Conservation (phyloP, 257 asterid genomes). For the Anisodus acutangulus region DNA sequence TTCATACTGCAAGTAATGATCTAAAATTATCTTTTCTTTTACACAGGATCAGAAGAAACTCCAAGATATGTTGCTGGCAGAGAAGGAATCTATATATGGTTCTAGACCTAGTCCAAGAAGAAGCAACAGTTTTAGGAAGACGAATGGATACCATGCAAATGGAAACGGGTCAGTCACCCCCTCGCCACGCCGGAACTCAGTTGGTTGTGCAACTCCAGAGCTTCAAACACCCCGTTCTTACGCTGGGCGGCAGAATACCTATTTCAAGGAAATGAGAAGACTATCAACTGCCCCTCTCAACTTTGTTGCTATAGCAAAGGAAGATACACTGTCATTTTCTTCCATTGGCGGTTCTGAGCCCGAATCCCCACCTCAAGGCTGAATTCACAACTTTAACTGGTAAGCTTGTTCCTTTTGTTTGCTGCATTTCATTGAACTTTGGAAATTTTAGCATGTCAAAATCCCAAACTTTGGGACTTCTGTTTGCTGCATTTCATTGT, state of each 20-base stretch:
- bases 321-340: constrained; percentile 90
- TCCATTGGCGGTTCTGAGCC: constrained; percentile 91
- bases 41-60: constrained; percentile 87
- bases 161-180: constrained; percentile 87
- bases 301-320: constrained; percentile 83
- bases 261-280: constrained; percentile 83
- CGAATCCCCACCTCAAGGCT: constrained; percentile 78
- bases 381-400: constrained; percentile 46
- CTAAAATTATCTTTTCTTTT: constrained; percentile 13
- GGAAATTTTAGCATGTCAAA: background rate
- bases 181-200: constrained; percentile 82
- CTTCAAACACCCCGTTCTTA: constrained; percentile 84
- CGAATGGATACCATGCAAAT: constrained; percentile 56
- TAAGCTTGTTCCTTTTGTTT: constrained; percentile 29
- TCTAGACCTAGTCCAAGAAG: constrained; percentile 93
- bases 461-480: background rate
- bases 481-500: background rate
- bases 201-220: constrained; percentile 68
- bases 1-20: background rate
- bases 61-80: constrained; percentile 78
- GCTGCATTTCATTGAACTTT: background rate
- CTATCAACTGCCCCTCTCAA: constrained; percentile 83
- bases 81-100: constrained; percentile 85
- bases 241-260: constrained; percentile 67
- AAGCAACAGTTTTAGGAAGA: constrained; percentile 68